Percentiles rank a stretch among this genome's conserved stretches.
phyloP scores from a whole-genome alignment of 73 alveolate genomes.

The Paramecium caudatum region DNA sequence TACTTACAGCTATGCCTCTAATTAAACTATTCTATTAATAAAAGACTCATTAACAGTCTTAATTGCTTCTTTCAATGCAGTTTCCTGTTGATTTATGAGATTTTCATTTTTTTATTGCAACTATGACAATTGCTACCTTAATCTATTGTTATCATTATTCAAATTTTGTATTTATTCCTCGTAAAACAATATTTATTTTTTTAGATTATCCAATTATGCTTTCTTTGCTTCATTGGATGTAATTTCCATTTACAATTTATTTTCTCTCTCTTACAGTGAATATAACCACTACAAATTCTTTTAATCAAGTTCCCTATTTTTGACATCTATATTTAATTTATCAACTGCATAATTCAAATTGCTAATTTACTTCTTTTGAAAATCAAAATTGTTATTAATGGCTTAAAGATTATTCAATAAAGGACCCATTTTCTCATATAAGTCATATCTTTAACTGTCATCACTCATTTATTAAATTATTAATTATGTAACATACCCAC shows the following conservation, averaged over 20 bases:
- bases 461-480: constrained; percentile 40
- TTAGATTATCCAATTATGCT: constrained; percentile 6
- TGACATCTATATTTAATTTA: not conserved
- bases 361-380: not conserved
- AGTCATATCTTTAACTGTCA: constrained; percentile 53
- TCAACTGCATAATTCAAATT: not conserved
- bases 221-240: constrained; percentile 30
- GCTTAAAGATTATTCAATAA: constrained; percentile 1
- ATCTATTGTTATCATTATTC: not conserved
- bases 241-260: not conserved
- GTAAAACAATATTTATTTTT: constrained; percentile 6
- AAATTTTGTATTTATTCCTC: not conserved
- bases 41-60: constrained; percentile 26
- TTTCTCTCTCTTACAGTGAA: constrained; percentile 43
- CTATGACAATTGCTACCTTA: not conserved
- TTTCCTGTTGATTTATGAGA: not conserved
- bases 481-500: too few species aligned
- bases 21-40: constrained; percentile 20
- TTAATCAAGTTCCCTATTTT: constrained; percentile 34
- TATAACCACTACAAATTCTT: constrained; percentile 48
- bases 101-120: constrained; percentile 13
- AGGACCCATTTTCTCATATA: constrained; percentile 49
- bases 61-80: constrained; percentile 8
- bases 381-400: constrained; percentile 34
- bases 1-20: constrained; percentile 20